A percentile compares a stretch with the other conserved stretches of the same genome.
Evolutionary conservation across 108 stramenopile genomes (phyloP).

Genomic region (Discostella pseudostelligera): DNA sequence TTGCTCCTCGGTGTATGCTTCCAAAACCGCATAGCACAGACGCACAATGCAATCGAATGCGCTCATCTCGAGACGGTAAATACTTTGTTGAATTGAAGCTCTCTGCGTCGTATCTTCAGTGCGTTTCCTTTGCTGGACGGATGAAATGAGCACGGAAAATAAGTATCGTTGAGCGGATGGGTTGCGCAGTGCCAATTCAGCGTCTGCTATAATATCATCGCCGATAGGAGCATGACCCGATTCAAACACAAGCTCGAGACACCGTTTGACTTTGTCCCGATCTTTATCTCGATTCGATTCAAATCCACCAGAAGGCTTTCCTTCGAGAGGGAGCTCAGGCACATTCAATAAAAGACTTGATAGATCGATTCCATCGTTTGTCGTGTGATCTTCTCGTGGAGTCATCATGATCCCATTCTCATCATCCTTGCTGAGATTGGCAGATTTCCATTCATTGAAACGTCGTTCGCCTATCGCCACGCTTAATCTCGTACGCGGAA

Average conservation of each 20-base stretch:
- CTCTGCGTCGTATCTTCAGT: conserved; percentile 36
- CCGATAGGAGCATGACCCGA: conserved; percentile 29
- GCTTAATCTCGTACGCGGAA: conserved; percentile 52
- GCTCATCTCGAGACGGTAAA: conserved; percentile 55
- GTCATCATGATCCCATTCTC: conserved; percentile 38
- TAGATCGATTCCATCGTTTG: conserved; percentile 50
- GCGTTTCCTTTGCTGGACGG: conserved; percentile 49
- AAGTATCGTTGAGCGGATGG: conserved; percentile 79
- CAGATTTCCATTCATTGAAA: conserved; percentile 65
- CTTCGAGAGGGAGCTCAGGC: conserved; percentile 41
- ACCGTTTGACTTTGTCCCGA: conserved; percentile 68
- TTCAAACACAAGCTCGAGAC: conserved; percentile 60
- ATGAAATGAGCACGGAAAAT: conserved; percentile 55
- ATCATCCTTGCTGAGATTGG: conserved; percentile 55
- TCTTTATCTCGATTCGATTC: conserved; percentile 62
- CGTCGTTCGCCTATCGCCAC: conserved; percentile 84
- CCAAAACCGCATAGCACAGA: conserved; percentile 75
- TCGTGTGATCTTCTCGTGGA: conserved; percentile 30
- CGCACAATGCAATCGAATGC: conserved; percentile 79
- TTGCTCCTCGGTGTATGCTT: conserved; percentile 74
- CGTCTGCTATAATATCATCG: conserved; percentile 68
- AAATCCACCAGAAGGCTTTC: conserved; percentile 20
- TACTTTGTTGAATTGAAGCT: conserved; percentile 36
- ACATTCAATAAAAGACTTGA: conserved; percentile 45
- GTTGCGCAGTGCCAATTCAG: conserved; percentile 77